phyloP scores from a whole-genome alignment of 768 basidiomycete genomes.

The Podaxis rugospora region DNA sequence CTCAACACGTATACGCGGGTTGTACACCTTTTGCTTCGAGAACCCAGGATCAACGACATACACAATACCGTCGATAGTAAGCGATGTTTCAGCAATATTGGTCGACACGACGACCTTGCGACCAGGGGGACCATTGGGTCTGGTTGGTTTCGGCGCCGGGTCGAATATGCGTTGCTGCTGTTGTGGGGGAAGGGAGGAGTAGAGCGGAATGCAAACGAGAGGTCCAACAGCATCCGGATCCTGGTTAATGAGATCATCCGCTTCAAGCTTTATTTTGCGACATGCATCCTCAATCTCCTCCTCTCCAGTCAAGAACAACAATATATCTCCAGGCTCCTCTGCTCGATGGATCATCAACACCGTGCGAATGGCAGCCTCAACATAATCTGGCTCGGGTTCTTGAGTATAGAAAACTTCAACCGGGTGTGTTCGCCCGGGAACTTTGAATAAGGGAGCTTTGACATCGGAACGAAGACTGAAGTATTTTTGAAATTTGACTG shows the following conservation, averaged over 20 bases:
- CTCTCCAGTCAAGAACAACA: constrained; percentile 96
- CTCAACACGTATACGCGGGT: constrained; percentile 95
- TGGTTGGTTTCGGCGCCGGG: constrained; percentile 63
- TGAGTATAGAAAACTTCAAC: constrained; percentile 95
- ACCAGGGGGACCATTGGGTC: constrained; percentile 70
- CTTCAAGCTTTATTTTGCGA: constrained; percentile 87
- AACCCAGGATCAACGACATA: constrained; percentile 98
- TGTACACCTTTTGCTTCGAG: constrained; percentile 98
- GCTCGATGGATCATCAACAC: constrained; percentile 97
- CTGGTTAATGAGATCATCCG: constrained; percentile 73
- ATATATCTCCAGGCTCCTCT: constrained; percentile 88
- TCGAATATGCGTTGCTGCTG: constrained; percentile 99
- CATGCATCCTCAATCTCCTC: constrained; percentile 98
- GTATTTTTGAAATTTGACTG: constrained; percentile 95
- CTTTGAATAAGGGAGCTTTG: constrained; percentile 79
- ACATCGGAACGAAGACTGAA: constrained; percentile 51
- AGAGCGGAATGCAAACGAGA: constrained; percentile 85
- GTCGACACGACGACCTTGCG: constrained; percentile 94
- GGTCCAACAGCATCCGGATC: constrained; percentile 80
- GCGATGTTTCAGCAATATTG: constrained; percentile 95
- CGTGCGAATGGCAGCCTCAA: constrained; percentile 94
- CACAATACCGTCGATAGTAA: constrained; percentile 99
- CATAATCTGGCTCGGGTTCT: constrained; percentile 91
- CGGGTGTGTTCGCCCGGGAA: constrained; percentile 90
- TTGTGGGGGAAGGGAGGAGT: constrained; percentile 89